phyloP scores from a whole-genome alignment of 192 early-diverging fungal genomes.

The Bifiguratus adelaidae region DNA sequence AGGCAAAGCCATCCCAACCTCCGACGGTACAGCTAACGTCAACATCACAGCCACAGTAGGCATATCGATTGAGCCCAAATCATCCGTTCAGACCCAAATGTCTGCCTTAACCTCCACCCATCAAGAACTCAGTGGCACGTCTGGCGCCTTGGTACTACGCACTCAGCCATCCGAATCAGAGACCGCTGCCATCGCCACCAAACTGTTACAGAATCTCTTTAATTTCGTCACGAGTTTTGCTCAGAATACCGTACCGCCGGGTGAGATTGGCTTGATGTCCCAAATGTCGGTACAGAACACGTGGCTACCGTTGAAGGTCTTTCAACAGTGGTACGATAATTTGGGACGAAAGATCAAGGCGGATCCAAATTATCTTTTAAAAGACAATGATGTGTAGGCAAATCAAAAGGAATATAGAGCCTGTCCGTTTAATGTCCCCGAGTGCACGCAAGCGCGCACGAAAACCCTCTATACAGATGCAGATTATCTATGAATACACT shows the following conservation, averaged over 20 bases:
- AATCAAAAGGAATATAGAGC: too few relatives aligned
- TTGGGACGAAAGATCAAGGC: constrained; percentile 63
- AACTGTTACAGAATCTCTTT: constrained; percentile 56
- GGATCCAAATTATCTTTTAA: constrained; percentile 44
- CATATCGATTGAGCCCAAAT: constrained; percentile 86
- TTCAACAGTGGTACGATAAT: constrained; percentile 75
- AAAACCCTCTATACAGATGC: too few relatives aligned
- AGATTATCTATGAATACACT: too few relatives aligned
- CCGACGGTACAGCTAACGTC: constrained; percentile 9
- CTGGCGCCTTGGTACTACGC: constrained; percentile 9
- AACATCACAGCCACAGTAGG: constrained; percentile 65
- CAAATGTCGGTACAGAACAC: too few relatives aligned
- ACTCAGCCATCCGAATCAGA: constrained; percentile 23
- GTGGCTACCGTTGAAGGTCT: constrained; percentile 52
- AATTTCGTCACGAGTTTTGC: constrained; percentile 69
- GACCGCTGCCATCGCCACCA: constrained; percentile 39
- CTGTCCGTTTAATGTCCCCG: too few relatives aligned
- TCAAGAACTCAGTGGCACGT: not conserved
- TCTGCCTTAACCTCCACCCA: constrained; percentile 16
- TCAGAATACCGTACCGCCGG: constrained; percentile 37
- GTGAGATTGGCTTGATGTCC: constrained; percentile 35
- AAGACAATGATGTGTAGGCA: too few relatives aligned
- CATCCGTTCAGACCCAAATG: constrained; percentile 53
- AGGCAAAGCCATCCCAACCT: constrained; percentile 1
- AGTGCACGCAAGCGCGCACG: too few relatives aligned